Base-by-base conservation (phyloP, 2,329 filamentous ascomycete species). In the Fusarium avenaceum region DNA sequence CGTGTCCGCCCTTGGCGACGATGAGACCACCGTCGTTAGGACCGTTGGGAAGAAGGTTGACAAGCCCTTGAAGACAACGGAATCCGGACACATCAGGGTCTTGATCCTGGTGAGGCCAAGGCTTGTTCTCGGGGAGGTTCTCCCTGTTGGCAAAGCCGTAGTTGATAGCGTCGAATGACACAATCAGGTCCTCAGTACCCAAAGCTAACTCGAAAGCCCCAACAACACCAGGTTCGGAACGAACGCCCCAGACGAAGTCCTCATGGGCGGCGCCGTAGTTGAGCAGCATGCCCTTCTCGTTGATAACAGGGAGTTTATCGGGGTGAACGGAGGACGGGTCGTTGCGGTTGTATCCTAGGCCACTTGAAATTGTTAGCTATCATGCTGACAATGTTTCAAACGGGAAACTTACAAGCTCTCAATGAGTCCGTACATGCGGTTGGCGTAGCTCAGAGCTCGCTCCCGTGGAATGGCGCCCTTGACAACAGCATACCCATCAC, bases 61-160 rank as follows among this genome's bases (percentile, higher is more conserved):
- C 81, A 0, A 86, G 76, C 6, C 84, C 84, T 61, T 86, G 84
- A 4, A 84, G 76, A 65, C 84, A 86, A 4, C 82, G 78, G 71
- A 86, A 84, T 0, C 83, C 84, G 2, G 69, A 63, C 7, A 47
- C 46, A 20, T 72, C 69, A 0, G 69, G 69, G n/a, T 72, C 69
- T 20, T 72, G 69, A 38, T 72, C 69, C 38, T 72, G 69, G 4
- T 72, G 69, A 15, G 69, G 69, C 69, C 69, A 72, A 2, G 69
- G 69, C 30, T 63, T 72, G 26, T 72, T 72, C 11, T 50, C 59
- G 0, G 66, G 53, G 3, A 72, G 74, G 57, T 82, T 74, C 20
- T 72, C 73, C 48, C 77, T 76, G 61, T 81, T 81, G 38, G 80
- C 75, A 48, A 85, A 83, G 51, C 79, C 80, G 61, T 85, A 67